A percentile compares a stretch with the other conserved stretches of the same genome.
These are phyloP conservation scores for Zoysia pacifica DNA, from an alignment of 176 grass and related monocot genomes.

Conservation along the genomic window DNA sequence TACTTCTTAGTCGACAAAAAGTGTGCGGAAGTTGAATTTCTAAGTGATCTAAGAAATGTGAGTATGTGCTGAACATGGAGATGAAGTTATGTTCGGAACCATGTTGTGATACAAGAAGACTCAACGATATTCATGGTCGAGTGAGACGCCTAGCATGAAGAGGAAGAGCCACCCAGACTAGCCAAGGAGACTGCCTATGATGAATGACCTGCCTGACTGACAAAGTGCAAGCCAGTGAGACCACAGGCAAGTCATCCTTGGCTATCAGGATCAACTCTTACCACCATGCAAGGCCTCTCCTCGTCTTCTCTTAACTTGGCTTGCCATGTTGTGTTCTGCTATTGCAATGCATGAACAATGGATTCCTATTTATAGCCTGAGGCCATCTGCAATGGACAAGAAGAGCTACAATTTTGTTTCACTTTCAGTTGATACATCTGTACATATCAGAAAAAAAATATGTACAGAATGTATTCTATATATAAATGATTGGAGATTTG, in stretches of 20 bases:
- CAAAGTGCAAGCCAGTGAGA: constrained; percentile 12
- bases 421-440: background rate
- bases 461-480: constrained; percentile 7
- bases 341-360: background rate
- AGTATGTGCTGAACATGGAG: background rate
- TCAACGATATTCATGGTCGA: background rate
- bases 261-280: too few relatives aligned
- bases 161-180: constrained; percentile 36
- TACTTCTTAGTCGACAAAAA: background rate
- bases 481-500: constrained; percentile 9
- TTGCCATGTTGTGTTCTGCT: constrained; percentile 6
- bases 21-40: background rate
- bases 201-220: background rate
- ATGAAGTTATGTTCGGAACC: background rate
- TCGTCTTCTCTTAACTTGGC: too few relatives aligned
- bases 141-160: constrained; percentile 22
- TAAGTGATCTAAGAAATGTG: background rate
- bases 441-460: background rate
- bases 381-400: background rate
- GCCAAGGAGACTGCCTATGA: constrained; percentile 42
- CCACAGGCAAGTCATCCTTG: too few relatives aligned
- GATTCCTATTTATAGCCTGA: background rate
- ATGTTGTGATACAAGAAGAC: background rate
- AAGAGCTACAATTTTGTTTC: background rate
- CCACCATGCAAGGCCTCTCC: too few relatives aligned